phyloP scores from a whole-genome alignment of 176 grass and related monocot genomes.

The Oryza glumipatula region DNA sequence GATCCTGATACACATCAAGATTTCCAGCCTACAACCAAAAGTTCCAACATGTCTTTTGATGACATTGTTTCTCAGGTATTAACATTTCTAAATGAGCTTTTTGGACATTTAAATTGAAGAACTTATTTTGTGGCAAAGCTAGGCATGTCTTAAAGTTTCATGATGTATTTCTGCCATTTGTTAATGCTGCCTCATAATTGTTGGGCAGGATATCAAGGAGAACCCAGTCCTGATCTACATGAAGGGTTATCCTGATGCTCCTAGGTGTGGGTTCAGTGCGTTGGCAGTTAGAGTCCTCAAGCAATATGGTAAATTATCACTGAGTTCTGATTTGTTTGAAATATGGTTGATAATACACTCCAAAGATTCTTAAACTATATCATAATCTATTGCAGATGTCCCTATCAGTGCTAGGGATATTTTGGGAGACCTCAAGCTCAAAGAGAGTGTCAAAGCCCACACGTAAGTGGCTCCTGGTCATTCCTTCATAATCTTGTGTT shows the following conservation, averaged over 20 bases:
- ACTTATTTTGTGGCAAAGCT: not conserved
- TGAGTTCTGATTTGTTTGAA: conserved; percentile 5
- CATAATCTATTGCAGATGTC: conserved; percentile 47
- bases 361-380: conserved; percentile 32
- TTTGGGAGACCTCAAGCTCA: conserved; percentile 68
- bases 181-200: not conserved
- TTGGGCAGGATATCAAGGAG: conserved; percentile 78
- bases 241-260: conserved; percentile 87
- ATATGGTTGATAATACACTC: not conserved
- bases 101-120: not conserved
- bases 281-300: conserved; percentile 92
- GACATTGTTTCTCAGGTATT: conserved; percentile 59
- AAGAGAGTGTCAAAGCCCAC: conserved; percentile 87
- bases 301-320: conserved; percentile 65
- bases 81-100: conserved; percentile 24
- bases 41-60: conserved; percentile 45
- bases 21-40: conserved; percentile 76
- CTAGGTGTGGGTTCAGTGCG: conserved; percentile 93
- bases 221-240: conserved; percentile 85
- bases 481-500: conserved; percentile 10
- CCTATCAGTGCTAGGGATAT: conserved; percentile 81
- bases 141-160: not conserved
- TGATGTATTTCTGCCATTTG: conserved; percentile 14
- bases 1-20: conserved; percentile 81
- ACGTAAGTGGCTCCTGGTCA: conserved; percentile 50